Evolutionary conservation across 108 stramenopile species (phyloP).

Genomic region (Chaetoceros muelleri): DNA sequence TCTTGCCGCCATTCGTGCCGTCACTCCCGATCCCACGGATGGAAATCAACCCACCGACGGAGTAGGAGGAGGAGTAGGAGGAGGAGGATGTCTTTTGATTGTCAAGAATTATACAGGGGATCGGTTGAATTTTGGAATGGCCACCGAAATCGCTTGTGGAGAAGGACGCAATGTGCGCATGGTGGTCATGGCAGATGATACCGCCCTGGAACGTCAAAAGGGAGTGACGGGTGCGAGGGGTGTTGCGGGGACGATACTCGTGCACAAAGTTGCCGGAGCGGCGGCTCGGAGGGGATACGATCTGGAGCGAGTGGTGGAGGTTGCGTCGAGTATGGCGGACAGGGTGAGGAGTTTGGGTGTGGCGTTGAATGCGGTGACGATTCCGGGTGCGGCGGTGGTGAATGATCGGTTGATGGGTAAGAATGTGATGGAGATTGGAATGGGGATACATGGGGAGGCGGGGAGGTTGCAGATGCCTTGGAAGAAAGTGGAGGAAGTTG

Average conservation of each 20-base stretch:
- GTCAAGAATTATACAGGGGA: slow-evolving; percentile 99
- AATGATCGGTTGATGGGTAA: slow-evolving; percentile 57
- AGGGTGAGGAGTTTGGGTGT: slow-evolving; percentile 86
- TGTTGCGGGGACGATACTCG: slow-evolving; percentile 93
- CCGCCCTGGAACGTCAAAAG: slow-evolving; percentile 78
- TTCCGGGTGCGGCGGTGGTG: slow-evolving; percentile 75
- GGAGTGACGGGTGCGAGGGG: slow-evolving; percentile 95
- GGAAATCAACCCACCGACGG: slow-evolving; percentile 9
- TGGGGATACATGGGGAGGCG: slow-evolving; percentile 98
- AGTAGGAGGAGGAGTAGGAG: slow-evolving; percentile 1
- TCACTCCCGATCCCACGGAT: slow-evolving; percentile 30
- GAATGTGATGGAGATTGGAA: slow-evolving; percentile 79
- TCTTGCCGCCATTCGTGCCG: slow-evolving; percentile 85
- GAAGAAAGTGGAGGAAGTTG: slow-evolving; percentile 64
- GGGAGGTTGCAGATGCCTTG: slow-evolving; percentile 67
- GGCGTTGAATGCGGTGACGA: slow-evolving; percentile 79
- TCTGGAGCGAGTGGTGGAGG: slow-evolving; percentile 51
- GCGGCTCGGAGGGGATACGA: slow-evolving; percentile 63
- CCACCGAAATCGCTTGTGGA: slow-evolving; percentile 74
- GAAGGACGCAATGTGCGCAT: slow-evolving; percentile 62
- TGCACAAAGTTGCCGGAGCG: slow-evolving; percentile 94
- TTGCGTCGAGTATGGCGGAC: slow-evolving; percentile 43
- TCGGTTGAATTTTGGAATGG: slow-evolving; percentile 97
- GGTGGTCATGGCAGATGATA: slow-evolving; percentile 94
- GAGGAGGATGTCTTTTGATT: slow-evolving; percentile 74